These are phyloP conservation scores for Gentiana macrophylla DNA, from an alignment of 257 asterid genomes.

Conservation along the genomic window DNA sequence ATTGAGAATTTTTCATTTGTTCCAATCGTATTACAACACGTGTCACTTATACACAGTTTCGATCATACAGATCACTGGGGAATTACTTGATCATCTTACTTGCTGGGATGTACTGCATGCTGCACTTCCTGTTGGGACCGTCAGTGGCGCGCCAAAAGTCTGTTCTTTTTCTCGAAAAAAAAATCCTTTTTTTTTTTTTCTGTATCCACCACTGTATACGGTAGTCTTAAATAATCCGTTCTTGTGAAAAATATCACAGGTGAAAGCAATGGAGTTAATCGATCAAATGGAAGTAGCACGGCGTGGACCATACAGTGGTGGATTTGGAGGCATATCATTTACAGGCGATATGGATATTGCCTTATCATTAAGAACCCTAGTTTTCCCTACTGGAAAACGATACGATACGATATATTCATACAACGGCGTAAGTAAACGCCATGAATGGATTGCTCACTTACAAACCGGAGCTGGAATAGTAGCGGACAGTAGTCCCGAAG, in stretches of 20 bases:
- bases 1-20: background rate
- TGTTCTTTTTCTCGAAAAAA: background rate
- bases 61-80: slow-evolving; percentile 64
- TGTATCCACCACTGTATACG: background rate
- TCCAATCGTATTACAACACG: too few relatives aligned
- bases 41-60: background rate
- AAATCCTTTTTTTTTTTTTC: background rate
- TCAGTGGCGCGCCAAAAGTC: slow-evolving; percentile 96
- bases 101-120: slow-evolving; percentile 88
- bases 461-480: slow-evolving; percentile 92
- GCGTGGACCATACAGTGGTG: slow-evolving; percentile 90
- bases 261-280: slow-evolving; percentile 82
- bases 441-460: slow-evolving; percentile 86
- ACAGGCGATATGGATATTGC: slow-evolving; percentile 80
- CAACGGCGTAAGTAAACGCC: slow-evolving; percentile 31
- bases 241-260: slow-evolving; percentile 28
- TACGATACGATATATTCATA: slow-evolving; percentile 64
- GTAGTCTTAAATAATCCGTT: too few relatives aligned
- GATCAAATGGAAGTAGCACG: slow-evolving; percentile 56
- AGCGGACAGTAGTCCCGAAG: slow-evolving; percentile 68
- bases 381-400: slow-evolving; percentile 42
- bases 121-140: slow-evolving; percentile 92
- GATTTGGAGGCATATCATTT: slow-evolving; percentile 83
- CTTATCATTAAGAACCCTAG: slow-evolving; percentile 59
- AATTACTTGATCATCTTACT: slow-evolving; percentile 65